Percentiles rank a stretch among this genome's conserved stretches.
These are phyloP conservation scores for Phytophthora fragariaefolia DNA, from an alignment of 352 stramenopile genomes.

Conservation along the genomic window DNA sequence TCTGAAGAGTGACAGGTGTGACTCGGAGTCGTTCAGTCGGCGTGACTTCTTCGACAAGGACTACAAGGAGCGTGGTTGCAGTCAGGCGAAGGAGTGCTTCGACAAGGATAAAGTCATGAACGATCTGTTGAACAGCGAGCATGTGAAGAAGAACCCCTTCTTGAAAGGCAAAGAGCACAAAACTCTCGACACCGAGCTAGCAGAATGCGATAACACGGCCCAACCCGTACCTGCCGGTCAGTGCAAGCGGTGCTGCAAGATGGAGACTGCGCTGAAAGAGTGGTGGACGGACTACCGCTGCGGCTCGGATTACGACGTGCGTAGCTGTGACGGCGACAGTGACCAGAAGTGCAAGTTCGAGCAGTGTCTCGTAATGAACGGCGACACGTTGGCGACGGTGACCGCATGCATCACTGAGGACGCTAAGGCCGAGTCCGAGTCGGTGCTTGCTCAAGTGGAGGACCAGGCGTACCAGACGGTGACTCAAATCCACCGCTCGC, in stretches of 20 bases:
- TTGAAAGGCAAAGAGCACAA: not conserved
- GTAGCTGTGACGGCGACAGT: constrained; percentile 43
- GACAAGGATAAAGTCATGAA: constrained; percentile 24
- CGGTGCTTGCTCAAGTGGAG: constrained; percentile 45
- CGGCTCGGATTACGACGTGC: constrained; percentile 49
- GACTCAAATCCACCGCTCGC: constrained; percentile 68
- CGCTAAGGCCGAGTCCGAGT: constrained; percentile 38
- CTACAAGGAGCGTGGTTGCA: constrained; percentile 24
- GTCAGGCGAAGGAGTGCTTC: constrained; percentile 44
- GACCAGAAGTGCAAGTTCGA: constrained; percentile 44
- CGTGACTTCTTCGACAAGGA: constrained; percentile 53
- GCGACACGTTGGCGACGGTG: constrained; percentile 52
- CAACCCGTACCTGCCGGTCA: constrained; percentile 37
- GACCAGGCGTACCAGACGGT: constrained; percentile 49
- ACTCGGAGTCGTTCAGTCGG: constrained; percentile 42
- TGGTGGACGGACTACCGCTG: constrained; percentile 76
- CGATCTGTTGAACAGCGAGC: constrained; percentile 29
- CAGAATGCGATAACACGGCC: constrained; percentile 33
- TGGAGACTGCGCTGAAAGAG: constrained; percentile 57
- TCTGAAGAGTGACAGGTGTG: constrained; percentile 49
- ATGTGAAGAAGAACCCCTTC: constrained; percentile 50
- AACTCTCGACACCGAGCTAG: not conserved
- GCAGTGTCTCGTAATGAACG: constrained; percentile 67
- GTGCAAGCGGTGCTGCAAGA: constrained; percentile 60
- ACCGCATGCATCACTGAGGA: constrained; percentile 38